A percentile compares a stretch with the other conserved stretches of the same genome.
These are phyloP conservation scores for Scytalidium lignicola DNA, from an alignment of 2,329 filamentous ascomycete genomes.

Conservation along the genomic window DNA sequence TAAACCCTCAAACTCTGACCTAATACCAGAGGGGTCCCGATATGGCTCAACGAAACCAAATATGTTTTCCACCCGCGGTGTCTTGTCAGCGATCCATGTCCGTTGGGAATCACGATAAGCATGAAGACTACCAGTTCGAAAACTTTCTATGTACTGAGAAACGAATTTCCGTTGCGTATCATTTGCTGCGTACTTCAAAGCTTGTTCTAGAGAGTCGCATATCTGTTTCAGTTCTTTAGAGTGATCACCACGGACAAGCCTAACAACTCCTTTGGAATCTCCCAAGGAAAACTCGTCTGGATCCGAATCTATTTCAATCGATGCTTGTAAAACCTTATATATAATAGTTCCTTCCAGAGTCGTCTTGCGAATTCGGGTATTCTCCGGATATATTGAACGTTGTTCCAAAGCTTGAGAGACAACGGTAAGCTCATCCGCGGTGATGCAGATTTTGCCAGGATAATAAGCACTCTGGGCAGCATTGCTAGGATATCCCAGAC, in stretches of 20 bases:
- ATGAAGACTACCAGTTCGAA: constrained; percentile 49
- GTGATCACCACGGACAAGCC: constrained; percentile 49
- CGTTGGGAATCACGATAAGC: constrained; percentile 50
- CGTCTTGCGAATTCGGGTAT: constrained; percentile 47
- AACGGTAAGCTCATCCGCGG: constrained; percentile 45
- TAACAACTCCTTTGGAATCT: constrained; percentile 19
- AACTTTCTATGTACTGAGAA: constrained; percentile 48
- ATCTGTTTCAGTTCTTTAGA: constrained; percentile 44
- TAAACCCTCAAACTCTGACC: constrained; percentile 56
- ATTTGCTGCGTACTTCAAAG: constrained; percentile 44
- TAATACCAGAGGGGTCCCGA: constrained; percentile 52
- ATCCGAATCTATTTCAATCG: constrained; percentile 24
- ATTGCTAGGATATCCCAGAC: constrained; percentile 49
- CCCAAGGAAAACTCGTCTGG: too few relatives aligned
- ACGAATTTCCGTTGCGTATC: constrained; percentile 47
- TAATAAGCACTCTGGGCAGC: constrained; percentile 53
- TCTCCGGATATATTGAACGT: constrained; percentile 49
- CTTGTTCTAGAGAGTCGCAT: constrained; percentile 40
- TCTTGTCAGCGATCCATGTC: constrained; percentile 54
- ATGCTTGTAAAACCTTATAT: constrained; percentile 43
- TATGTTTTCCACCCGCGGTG: constrained; percentile 51
- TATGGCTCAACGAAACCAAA: constrained; percentile 61
- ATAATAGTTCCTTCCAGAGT: constrained; percentile 25
- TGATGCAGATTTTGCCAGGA: constrained; percentile 44
- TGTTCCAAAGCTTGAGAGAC: constrained; percentile 46